Evolutionary conservation across 1,284 basidiomycete species (phyloP), one percentile per base, ranked within the genome.

Genomic region (Cryptococcus sp.): DNA sequence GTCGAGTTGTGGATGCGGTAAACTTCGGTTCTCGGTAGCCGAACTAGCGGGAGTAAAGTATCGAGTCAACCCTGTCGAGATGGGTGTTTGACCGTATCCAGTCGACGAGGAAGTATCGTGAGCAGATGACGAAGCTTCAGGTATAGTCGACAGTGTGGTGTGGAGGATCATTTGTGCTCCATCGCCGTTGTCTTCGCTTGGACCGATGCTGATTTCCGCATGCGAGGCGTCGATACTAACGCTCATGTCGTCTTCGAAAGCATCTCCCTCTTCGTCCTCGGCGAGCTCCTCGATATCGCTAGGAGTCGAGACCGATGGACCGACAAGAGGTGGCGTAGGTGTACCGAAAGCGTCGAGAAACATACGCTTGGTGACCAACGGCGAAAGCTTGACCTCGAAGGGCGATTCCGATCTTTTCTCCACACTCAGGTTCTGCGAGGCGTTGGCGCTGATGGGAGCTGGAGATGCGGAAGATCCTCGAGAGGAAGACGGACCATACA

Each of bases 321-420:
- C 18, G 11, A 5, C 5, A 22, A 21, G 9, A n/a, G 50, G 32
- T 9, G 51, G 43, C 34, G 45, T 45, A 4, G 60, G 47, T 1
- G 60, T 54, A 4, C 63, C 65, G 33, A 66, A 66, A 21, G 63
- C 65, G 39, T 66, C 62, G 2, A 66, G 52, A 5, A 58, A 62
- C 52, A 66, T 64, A 16, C 65, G 58, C 40, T 62, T 65, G n/a
- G 63, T 55, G 10, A 65, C 63, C 39, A 47, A 49, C 1, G 65
- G 57, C 3, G 59, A 55, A 16, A 66, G 54, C 43, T 60, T 65
- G 50, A 66, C 53, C 47, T 66, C 65, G 48, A 60, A 66, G 2
- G 65, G 65, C 19, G 65, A 66, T 9, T 58, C 52, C 2, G 61
- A 60, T 21, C 65, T 48, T 14, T 56, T 50, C n/a, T 50, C 58